A percentile compares a stretch with the other conserved stretches of the same genome.
phyloP scores from a whole-genome alignment of 2,329 filamentous ascomycete genomes.

The Diplodia mutila region DNA sequence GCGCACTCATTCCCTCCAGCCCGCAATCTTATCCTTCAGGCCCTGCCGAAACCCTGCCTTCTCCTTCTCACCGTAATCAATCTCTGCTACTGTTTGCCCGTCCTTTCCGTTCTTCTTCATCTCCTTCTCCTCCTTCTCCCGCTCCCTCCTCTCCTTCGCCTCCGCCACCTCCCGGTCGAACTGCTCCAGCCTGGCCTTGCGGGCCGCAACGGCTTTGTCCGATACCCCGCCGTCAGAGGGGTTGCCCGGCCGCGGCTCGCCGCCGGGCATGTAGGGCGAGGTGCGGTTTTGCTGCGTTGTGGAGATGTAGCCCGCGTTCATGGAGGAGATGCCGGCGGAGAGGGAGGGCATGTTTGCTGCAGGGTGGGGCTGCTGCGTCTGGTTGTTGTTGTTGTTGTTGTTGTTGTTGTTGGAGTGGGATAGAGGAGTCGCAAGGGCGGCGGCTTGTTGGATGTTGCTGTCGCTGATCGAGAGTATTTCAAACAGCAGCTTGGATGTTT shows the following conservation, averaged over 20 bases:
- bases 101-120: neutral
- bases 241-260: neutral
- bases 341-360: slow-evolving; percentile 2
- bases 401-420: no score
- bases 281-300: neutral
- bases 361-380: no score
- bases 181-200: neutral
- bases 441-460: no score
- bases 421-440: no score
- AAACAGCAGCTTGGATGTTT: no score
- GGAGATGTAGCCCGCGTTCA: neutral
- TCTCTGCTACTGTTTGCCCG: neutral
- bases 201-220: neutral
- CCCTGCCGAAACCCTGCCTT: neutral
- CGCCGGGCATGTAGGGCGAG: neutral
- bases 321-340: slow-evolving; percentile 1
- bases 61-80: neutral
- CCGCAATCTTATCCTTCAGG: neutral
- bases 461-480: no score
- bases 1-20: neutral
- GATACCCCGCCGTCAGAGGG: neutral
- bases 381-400: neutral
- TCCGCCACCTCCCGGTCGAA: neutral
- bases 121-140: neutral
- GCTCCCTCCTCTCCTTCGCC: neutral